phyloP scores from a whole-genome alignment of 495 filamentous ascomycete species.

The Melanomma pulvis-pyrius region DNA sequence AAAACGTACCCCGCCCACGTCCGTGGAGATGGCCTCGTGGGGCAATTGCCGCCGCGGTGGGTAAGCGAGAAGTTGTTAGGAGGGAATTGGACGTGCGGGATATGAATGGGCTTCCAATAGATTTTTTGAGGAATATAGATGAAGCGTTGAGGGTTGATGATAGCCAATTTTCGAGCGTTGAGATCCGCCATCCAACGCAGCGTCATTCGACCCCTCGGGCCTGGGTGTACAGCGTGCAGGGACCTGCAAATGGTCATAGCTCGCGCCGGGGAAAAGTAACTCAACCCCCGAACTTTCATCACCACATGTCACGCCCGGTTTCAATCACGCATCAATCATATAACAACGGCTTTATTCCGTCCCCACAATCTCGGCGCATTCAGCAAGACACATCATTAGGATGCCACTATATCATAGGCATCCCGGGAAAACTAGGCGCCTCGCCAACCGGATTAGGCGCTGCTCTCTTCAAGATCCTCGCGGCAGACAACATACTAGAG shows the following conservation, averaged over 20 bases:
- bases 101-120: background rate
- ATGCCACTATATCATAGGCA: too few species aligned
- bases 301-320: background rate
- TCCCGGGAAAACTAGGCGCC: too few species aligned
- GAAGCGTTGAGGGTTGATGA: background rate
- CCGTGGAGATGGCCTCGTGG: background rate
- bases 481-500: too few species aligned
- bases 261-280: background rate
- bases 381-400: too few species aligned
- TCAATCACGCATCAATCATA: background rate
- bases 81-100: background rate
- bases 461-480: too few species aligned
- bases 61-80: background rate
- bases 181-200: background rate
- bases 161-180: background rate
- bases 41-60: background rate
- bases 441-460: too few species aligned
- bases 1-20: slow-evolving; percentile 9
- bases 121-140: background rate
- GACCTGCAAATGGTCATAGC: background rate
- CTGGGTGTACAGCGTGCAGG: background rate
- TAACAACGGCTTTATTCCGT: too few species aligned
- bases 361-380: too few species aligned
- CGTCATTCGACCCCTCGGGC: background rate
- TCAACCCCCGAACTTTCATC: background rate